Percentiles rank a stretch among this genome's conserved stretches.
phyloP scores from a whole-genome alignment of 1,284 basidiomycete genomes.

The Papiliotrema terrestris region DNA sequence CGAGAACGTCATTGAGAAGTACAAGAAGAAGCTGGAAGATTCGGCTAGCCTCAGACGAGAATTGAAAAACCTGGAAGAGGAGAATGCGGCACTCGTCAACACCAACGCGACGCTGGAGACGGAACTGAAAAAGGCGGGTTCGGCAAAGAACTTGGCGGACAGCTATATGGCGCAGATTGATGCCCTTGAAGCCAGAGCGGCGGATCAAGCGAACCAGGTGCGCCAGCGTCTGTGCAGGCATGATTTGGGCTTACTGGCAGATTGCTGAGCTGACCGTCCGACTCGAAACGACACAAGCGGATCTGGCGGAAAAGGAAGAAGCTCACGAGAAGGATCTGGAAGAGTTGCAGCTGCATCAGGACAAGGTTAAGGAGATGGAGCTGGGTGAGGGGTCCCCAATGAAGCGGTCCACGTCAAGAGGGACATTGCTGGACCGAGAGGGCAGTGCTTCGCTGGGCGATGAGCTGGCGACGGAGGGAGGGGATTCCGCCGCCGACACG shows the following conservation, averaged over 20 bases:
- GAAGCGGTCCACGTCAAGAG: not conserved
- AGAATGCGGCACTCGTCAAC: slow-evolving; percentile 87
- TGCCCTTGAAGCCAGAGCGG: slow-evolving; percentile 67
- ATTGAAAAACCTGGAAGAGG: slow-evolving; percentile 81
- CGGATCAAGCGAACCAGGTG: slow-evolving; percentile 28
- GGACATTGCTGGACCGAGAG: not conserved
- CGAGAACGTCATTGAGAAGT: slow-evolving; percentile 97
- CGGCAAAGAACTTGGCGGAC: slow-evolving; percentile 85
- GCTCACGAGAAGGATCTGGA: slow-evolving; percentile 77
- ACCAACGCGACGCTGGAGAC: slow-evolving; percentile 86
- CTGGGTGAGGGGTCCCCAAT: slow-evolving; percentile 42
- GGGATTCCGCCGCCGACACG: slow-evolving; percentile 67
- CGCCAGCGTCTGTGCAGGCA: not conserved
- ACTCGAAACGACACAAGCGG: slow-evolving; percentile 67
- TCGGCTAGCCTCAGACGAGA: slow-evolving; percentile 80
- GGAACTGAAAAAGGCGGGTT: slow-evolving; percentile 79
- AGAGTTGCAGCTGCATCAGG: slow-evolving; percentile 82
- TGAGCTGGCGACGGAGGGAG: slow-evolving; percentile 49
- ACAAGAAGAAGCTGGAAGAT: slow-evolving; percentile 97
- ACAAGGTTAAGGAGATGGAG: slow-evolving; percentile 86
- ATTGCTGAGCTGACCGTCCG: slow-evolving; percentile 69
- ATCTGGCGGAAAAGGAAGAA: slow-evolving; percentile 59
- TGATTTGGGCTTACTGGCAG: slow-evolving; percentile 57
- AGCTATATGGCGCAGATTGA: slow-evolving; percentile 79
- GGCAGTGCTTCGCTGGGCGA: slow-evolving; percentile 45